Evolutionary conservation across 1,139 yeast species (phyloP).

Genomic region (Pneumocystis wakefieldiae): DNA sequence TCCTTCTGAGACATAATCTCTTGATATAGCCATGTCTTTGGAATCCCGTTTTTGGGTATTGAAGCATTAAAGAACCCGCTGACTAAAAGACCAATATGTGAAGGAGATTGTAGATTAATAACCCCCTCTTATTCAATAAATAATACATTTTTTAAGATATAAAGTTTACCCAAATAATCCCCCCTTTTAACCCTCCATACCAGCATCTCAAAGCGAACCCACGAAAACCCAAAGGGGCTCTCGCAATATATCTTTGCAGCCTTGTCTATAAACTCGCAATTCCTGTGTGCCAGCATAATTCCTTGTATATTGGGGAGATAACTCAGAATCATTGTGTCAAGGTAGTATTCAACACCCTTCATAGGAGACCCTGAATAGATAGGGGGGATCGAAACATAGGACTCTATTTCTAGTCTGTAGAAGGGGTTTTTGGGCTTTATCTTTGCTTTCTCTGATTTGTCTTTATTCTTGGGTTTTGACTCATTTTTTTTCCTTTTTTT

Average conservation of each 20-base stretch:
- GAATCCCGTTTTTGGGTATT: slow-evolving; percentile 70
- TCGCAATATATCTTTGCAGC: slow-evolving; percentile 60
- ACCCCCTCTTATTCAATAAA: slow-evolving; percentile 50
- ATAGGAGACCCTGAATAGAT: slow-evolving; percentile 7
- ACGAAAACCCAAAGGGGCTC: slow-evolving; percentile 75
- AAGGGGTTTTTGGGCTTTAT: not conserved
- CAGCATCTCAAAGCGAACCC: slow-evolving; percentile 73
- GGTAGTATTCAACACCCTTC: slow-evolving; percentile 34
- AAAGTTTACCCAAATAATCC: slow-evolving; percentile 30
- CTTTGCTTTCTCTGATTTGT: not conserved
- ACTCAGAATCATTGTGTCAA: slow-evolving; percentile 79
- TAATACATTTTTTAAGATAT: not conserved
- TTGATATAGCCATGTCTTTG: slow-evolving; percentile 65
- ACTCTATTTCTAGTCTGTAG: not conserved
- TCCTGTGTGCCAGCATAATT: slow-evolving; percentile 64
- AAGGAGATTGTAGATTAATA: slow-evolving; percentile 83
- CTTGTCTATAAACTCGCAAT: slow-evolving; percentile 23
- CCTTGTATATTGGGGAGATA: slow-evolving; percentile 63
- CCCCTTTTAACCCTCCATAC: slow-evolving; percentile 84
- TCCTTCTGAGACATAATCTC: slow-evolving; percentile 58
- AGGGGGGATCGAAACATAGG: slow-evolving; percentile 10
- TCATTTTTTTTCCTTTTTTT: not conserved
- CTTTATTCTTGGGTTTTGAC: not conserved
- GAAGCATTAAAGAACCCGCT: slow-evolving; percentile 93
- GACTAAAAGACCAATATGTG: slow-evolving; percentile 79